Evolutionary conservation across 345 rosid genomes (phyloP).

Genomic region (Pugionium dolabratum): DNA sequence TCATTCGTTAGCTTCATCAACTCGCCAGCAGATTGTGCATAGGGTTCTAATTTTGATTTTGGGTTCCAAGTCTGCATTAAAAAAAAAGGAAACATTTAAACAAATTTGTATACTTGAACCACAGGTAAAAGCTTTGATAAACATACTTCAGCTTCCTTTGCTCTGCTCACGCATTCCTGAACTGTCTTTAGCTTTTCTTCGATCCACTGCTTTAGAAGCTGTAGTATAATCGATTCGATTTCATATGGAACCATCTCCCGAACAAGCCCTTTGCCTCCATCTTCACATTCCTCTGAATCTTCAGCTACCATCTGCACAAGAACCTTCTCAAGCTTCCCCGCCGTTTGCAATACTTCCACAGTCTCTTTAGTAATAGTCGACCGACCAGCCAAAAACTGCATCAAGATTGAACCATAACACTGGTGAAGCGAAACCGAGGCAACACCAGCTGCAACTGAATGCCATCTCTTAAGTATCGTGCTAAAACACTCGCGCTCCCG

Average conservation of each 20-base stretch:
- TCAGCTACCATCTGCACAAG: slow-evolving; percentile 84
- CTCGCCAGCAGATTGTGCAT: slow-evolving; percentile 72
- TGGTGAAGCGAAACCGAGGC: slow-evolving; percentile 71
- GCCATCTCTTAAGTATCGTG: slow-evolving; percentile 71
- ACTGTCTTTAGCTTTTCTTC: slow-evolving; percentile 54
- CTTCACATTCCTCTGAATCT: slow-evolving; percentile 80
- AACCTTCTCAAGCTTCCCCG: slow-evolving; percentile 76
- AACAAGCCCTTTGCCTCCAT: slow-evolving; percentile 78
- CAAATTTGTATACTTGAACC: background rate
- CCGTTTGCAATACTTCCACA: slow-evolving; percentile 61
- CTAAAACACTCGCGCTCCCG: slow-evolving; percentile 73
- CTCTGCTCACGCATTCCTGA: slow-evolving; percentile 50
- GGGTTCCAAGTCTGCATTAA: slow-evolving; percentile 84
- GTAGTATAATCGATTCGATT: slow-evolving; percentile 58
- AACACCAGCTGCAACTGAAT: slow-evolving; percentile 58
- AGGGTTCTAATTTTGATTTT: slow-evolving; percentile 84
- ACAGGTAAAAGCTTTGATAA: slow-evolving; percentile 1
- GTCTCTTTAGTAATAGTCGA: slow-evolving; percentile 50
- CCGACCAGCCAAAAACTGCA: slow-evolving; percentile 60
- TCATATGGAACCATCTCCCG: slow-evolving; percentile 86
- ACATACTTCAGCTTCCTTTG: slow-evolving; percentile 77
- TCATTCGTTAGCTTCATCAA: slow-evolving; percentile 62
- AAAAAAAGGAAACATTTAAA: background rate
- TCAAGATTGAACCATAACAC: slow-evolving; percentile 65
- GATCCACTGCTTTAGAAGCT: slow-evolving; percentile 59